Conservation (phyloP, 495 filamentous ascomycete genomes). For the Hyphodiscus hymeniophilus region DNA sequence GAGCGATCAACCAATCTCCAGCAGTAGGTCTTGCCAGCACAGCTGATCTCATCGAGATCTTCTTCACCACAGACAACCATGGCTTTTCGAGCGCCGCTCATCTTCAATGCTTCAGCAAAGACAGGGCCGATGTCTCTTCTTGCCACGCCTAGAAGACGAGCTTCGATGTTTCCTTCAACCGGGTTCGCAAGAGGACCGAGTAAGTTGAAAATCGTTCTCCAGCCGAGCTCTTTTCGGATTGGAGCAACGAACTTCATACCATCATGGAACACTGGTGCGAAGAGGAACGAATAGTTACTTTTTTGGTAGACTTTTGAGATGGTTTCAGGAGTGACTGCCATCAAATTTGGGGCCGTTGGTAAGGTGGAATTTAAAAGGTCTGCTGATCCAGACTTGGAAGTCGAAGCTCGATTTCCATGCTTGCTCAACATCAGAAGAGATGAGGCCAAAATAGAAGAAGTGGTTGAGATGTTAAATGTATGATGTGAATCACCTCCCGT, state of each 20-base stretch:
- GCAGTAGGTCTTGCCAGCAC: constrained; percentile 77
- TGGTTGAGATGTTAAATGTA: constrained; percentile 97
- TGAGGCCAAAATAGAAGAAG: constrained; percentile 85
- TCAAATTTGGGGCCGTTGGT: constrained; percentile 63
- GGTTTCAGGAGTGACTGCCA: constrained; percentile 59
- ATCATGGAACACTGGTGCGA: constrained; percentile 92
- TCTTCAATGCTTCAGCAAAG: constrained; percentile 74
- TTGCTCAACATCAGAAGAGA: constrained; percentile 77
- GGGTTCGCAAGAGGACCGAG: constrained; percentile 91
- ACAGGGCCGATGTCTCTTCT: constrained; percentile 72
- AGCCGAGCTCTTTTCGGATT: constrained; percentile 75
- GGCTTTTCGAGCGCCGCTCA: constrained; percentile 72
- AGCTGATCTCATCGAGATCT: constrained; percentile 91
- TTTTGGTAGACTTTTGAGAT: constrained; percentile 60
- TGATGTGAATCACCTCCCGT: constrained; percentile 94
- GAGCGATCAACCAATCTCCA: constrained; percentile 60
- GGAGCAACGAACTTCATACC: constrained; percentile 81
- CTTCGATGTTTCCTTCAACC: constrained; percentile 67
- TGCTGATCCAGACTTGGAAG: constrained; percentile 89
- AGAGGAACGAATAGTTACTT: constrained; percentile 92
- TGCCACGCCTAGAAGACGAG: constrained; percentile 87
- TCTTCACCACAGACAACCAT: constrained; percentile 91
- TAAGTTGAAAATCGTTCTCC: constrained; percentile 94
- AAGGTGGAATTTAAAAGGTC: constrained; percentile 72
- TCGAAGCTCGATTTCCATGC: constrained; percentile 94